Base-by-base conservation (phyloP, 768 basidiomycete species). In the Boletus rubroflammeus region DNA sequence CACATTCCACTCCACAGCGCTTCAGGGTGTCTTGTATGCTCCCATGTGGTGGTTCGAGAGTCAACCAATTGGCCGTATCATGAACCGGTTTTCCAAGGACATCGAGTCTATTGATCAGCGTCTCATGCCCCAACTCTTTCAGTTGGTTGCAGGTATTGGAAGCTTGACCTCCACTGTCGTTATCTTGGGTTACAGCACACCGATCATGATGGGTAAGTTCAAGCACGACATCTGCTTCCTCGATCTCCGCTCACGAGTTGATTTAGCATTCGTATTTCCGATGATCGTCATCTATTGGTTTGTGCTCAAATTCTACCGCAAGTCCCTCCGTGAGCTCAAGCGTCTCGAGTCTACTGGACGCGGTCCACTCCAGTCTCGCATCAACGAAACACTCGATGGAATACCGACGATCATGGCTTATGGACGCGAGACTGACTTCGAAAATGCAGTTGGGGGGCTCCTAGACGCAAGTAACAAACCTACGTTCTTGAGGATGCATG, bases 321-420 rank as follows among this genome's bases (percentile, higher is more conserved):
- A 68, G n/a, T 72, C 72, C 11, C 73, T 78, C 0, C 70, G 78
- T 19, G 77, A 79, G 60, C 72, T 81, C 66, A 81, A 81, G 65
- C 61, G 62, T 40, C 43, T 65, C 59, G 79, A 81, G 58, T 74
- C 76, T 40, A 67, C 73, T 40, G 71, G 79, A 5, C 76, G 78
- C 13, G 76, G 75, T 7, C 72, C 75, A 3, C 75, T 82, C 19
- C 81, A 82, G 54, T 73, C 78, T 2, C 77, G 77, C 51, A 81
- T 81, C 66, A 74, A 72, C 40, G 81, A 82, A 64, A 77, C 75
- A 2, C 70, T 82, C 5, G 73, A 73, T 21, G 81, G 80, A 5
- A 72, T 72, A 25, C 65, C 68, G 3, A 78, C 78, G 11, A 76
- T 81, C 41, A 72, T 81, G 46, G 79, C 80, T 4, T 82, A 78